These are phyloP conservation scores for Trichoderma reesei DNA, from an alignment of 495 filamentous ascomycete species.

Conservation along the genomic window DNA sequence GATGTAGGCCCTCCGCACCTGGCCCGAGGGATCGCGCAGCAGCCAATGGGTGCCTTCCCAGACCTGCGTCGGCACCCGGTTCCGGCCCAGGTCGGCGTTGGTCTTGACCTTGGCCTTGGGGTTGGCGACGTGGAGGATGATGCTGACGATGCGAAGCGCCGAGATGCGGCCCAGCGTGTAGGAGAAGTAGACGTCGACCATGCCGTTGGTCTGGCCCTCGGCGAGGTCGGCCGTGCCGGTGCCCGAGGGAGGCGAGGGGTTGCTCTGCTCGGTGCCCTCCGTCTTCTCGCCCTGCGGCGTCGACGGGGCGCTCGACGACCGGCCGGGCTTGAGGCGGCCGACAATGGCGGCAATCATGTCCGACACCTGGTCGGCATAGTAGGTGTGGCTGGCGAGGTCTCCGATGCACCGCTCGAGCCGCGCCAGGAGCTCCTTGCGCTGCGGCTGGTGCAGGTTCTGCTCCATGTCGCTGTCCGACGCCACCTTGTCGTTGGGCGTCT, in stretches of 20 bases:
- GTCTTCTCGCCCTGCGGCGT: conserved; percentile 30
- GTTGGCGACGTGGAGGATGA: conserved; percentile 71
- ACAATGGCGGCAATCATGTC: conserved; percentile 83
- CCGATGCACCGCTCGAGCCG: conserved; percentile 70
- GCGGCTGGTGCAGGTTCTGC: conserved; percentile 6
- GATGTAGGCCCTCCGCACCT: conserved; percentile 72
- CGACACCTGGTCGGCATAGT: conserved; percentile 86
- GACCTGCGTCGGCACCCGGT: conserved; percentile 60
- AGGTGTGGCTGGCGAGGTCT: conserved; percentile 81
- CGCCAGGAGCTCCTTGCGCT: conserved; percentile 46
- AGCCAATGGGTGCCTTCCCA: conserved; percentile 94
- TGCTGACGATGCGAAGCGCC: conserved; percentile 71
- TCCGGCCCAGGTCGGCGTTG: conserved; percentile 55
- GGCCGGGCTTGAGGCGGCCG: conserved; percentile 57
- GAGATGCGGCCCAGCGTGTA: conserved; percentile 62
- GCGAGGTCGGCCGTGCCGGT: conserved; percentile 27
- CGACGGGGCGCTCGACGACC: conserved; percentile 32
- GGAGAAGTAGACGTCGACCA: conserved; percentile 57
- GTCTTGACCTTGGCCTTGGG: conserved; percentile 47
- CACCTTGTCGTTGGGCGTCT: conserved; percentile 19
- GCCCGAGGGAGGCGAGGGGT: conserved; percentile 7
- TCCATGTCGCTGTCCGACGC: conserved; percentile 15
- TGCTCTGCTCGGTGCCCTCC: conserved; percentile 19
- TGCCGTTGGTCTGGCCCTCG: conserved; percentile 11
- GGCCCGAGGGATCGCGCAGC: conserved; percentile 61